Conservation (phyloP, 768 basidiomycete genomes). For the Amanita polypyramis region DNA sequence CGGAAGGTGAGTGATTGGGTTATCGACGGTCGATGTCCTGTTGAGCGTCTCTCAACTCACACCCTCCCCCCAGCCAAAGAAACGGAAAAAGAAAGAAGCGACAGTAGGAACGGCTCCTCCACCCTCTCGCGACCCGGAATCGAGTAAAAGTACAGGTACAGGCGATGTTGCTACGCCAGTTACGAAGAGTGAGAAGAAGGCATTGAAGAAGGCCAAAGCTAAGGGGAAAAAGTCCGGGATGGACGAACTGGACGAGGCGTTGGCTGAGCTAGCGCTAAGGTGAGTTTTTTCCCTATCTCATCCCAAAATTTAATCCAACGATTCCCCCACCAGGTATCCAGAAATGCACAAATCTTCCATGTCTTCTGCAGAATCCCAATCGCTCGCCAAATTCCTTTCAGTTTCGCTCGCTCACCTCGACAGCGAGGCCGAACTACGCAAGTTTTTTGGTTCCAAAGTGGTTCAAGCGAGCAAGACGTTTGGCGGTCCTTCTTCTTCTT, state of each 20-base stretch:
- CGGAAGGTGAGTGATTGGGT: conserved; percentile 22
- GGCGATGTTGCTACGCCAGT: conserved; percentile 11
- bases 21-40: background rate
- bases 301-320: background rate
- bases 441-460: conserved; percentile 90
- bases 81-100: conserved; percentile 28
- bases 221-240: conserved; percentile 56
- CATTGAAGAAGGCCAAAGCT: conserved; percentile 51
- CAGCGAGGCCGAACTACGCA: conserved; percentile 81
- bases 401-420: conserved; percentile 81
- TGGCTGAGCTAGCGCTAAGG: conserved; percentile 80
- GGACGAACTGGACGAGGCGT: conserved; percentile 77
- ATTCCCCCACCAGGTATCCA: conserved; percentile 11
- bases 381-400: conserved; percentile 49
- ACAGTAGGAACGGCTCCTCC: conserved; percentile 8
- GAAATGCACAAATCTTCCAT: conserved; percentile 40
- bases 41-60: background rate
- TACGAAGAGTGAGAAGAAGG: conserved; percentile 40
- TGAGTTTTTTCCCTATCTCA: conserved; percentile 20
- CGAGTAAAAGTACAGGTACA: conserved; percentile 5
- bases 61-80: conserved; percentile 21
- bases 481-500: conserved; percentile 22
- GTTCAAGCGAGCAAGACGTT: conserved; percentile 48
- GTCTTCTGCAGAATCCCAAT: conserved; percentile 19
- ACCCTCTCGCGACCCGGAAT: conserved; percentile 1